phyloP scores from a whole-genome alignment of 176 grass and related monocot species.

The Aechmea fasciata region DNA sequence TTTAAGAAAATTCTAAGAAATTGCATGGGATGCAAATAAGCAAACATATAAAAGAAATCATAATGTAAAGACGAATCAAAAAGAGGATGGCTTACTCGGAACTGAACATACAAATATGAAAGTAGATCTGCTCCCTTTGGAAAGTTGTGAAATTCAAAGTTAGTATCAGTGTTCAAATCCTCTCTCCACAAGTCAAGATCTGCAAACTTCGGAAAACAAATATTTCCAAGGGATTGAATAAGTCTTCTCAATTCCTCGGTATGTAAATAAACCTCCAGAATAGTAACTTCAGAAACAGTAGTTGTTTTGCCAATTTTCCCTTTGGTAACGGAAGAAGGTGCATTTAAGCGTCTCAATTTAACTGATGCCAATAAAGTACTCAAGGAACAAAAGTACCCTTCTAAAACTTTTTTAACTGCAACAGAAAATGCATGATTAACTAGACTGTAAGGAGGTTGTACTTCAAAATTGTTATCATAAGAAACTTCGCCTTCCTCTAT shows the following conservation, averaged over 20 bases:
- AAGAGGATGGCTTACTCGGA: constrained; percentile 77
- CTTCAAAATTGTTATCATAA: constrained; percentile 23
- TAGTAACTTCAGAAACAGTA: constrained; percentile 51
- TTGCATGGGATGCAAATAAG: neutral
- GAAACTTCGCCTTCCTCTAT: constrained; percentile 9
- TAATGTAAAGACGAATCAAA: neutral
- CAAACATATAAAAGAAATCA: constrained; percentile 21
- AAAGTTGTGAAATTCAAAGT: constrained; percentile 74
- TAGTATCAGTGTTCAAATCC: constrained; percentile 61
- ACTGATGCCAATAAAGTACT: constrained; percentile 61
- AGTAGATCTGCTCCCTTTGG: constrained; percentile 78
- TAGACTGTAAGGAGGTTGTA: constrained; percentile 44
- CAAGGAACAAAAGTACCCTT: constrained; percentile 83
- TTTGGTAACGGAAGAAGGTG: constrained; percentile 19
- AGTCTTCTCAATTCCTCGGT: constrained; percentile 82
- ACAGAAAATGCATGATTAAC: constrained; percentile 83
- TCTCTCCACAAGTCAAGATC: constrained; percentile 65
- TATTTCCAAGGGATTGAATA: constrained; percentile 77
- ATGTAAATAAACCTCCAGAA: constrained; percentile 88
- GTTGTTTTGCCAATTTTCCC: constrained; percentile 10
- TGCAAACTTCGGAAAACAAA: constrained; percentile 78
- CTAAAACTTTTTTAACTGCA: constrained; percentile 75
- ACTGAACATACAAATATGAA: constrained; percentile 91
- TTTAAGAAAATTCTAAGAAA: neutral
- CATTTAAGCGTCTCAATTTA: constrained; percentile 52